phyloP scores from a whole-genome alignment of 1,284 basidiomycete genomes.

The Leccinum pachyderme region DNA sequence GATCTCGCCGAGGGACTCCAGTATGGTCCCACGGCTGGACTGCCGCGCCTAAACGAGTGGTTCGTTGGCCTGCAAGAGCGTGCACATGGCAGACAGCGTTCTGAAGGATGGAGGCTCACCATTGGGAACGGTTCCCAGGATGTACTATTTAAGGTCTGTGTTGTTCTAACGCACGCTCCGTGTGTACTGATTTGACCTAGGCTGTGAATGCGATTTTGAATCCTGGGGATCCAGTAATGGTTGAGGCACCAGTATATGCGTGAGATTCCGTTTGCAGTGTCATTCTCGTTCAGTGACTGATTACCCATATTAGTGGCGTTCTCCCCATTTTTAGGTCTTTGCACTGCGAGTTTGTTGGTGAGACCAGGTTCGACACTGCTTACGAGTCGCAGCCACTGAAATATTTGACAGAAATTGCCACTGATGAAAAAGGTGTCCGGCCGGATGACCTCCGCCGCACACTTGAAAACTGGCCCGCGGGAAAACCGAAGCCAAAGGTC shows the following conservation, averaged over 20 bases:
- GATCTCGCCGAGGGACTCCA: slow-evolving; percentile 69
- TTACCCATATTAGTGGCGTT: slow-evolving; percentile 47
- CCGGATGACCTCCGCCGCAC: slow-evolving; percentile 62
- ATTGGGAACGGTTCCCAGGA: slow-evolving; percentile 88
- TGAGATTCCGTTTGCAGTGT: slow-evolving; percentile 36
- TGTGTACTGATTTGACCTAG: slow-evolving; percentile 34
- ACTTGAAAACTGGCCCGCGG: slow-evolving; percentile 75
- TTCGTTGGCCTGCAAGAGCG: slow-evolving; percentile 64
- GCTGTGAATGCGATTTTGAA: slow-evolving; percentile 64
- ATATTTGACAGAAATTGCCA: slow-evolving; percentile 63
- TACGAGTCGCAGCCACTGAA: not conserved
- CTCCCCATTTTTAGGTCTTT: slow-evolving; percentile 60
- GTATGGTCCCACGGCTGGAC: slow-evolving; percentile 77
- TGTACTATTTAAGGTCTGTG: slow-evolving; percentile 75
- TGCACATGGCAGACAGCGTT: slow-evolving; percentile 56
- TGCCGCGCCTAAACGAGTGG: slow-evolving; percentile 64
- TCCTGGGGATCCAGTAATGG: slow-evolving; percentile 77
- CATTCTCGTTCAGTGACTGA: slow-evolving; percentile 11
- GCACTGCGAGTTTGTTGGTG: slow-evolving; percentile 65
- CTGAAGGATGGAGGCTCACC: slow-evolving; percentile 72
- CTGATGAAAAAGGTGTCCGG: slow-evolving; percentile 76
- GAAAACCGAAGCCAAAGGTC: slow-evolving; percentile 73
- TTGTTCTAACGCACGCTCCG: not conserved
- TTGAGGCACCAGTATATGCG: slow-evolving; percentile 89
- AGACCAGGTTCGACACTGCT: slow-evolving; percentile 16